Conservation (phyloP, 2,329 filamentous ascomycete genomes). For the Colletotrichum filicis region DNA sequence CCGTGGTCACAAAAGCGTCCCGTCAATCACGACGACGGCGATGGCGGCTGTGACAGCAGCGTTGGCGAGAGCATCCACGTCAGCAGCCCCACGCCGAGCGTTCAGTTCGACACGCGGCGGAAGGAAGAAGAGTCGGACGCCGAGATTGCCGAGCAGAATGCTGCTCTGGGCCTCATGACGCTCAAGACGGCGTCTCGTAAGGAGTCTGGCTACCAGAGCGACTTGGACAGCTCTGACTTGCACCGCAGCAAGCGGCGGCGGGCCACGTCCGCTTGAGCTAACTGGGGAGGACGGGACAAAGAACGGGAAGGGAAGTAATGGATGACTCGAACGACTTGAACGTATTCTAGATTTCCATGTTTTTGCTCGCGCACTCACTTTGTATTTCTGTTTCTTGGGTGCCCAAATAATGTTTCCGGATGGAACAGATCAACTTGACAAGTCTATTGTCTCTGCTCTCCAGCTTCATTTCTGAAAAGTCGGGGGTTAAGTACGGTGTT, state of each 20-base stretch:
- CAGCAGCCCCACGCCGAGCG: slow-evolving; percentile 36
- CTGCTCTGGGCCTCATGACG: slow-evolving; percentile 59
- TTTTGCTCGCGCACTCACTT: slow-evolving; percentile 24
- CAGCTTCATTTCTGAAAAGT: not conserved
- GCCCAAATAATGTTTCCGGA: slow-evolving; percentile 4
- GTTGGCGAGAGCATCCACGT: slow-evolving; percentile 33
- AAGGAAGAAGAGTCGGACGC: slow-evolving; percentile 31
- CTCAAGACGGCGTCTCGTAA: slow-evolving; percentile 45
- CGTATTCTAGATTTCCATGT: slow-evolving; percentile 16
- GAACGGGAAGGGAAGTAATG: not conserved
- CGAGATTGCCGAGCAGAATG: slow-evolving; percentile 54
- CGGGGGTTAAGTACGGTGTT: not conserved
- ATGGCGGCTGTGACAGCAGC: slow-evolving; percentile 39
- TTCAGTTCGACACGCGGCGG: slow-evolving; percentile 1
- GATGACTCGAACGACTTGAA: not conserved
- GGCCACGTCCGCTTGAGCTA: slow-evolving; percentile 50
- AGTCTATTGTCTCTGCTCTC: not conserved
- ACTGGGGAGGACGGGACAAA: not conserved
- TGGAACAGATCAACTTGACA: not conserved
- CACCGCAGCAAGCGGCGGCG: slow-evolving; percentile 53
- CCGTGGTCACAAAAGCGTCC: slow-evolving; percentile 40
- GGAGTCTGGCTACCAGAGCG: slow-evolving; percentile 22
- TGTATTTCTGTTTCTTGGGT: slow-evolving; percentile 17
- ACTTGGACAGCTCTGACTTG: slow-evolving; percentile 40
- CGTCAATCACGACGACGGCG: slow-evolving; percentile 42